Evolutionary conservation across 345 rosid species (phyloP).

Genomic region (Melaleuca alternifolia): DNA sequence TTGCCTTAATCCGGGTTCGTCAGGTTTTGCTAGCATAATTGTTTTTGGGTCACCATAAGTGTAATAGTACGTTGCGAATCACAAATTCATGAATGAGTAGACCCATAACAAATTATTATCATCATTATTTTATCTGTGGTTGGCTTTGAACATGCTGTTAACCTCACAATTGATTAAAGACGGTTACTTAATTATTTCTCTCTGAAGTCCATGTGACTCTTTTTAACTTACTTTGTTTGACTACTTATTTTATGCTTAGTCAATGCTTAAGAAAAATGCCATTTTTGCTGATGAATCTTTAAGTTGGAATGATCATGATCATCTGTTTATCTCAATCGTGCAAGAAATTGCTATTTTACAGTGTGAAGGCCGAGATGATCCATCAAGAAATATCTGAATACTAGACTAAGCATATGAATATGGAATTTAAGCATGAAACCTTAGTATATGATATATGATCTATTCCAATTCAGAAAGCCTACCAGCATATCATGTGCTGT

Average conservation of each 20-base stretch:
- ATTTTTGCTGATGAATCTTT: not conserved
- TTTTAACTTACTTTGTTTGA: not conserved
- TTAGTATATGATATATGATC: not conserved
- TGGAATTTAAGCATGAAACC: not conserved
- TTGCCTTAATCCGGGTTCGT: too few species aligned
- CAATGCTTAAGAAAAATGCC: not conserved
- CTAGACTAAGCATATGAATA: slow-evolving; percentile 1
- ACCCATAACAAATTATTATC: too few species aligned
- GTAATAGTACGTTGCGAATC: too few species aligned
- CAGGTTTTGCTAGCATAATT: too few species aligned
- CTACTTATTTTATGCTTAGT: not conserved
- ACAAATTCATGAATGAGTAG: too few species aligned
- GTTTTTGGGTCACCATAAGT: too few species aligned
- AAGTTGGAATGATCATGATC: not conserved
- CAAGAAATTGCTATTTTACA: not conserved
- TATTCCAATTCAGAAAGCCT: not conserved
- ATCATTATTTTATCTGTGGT: not conserved
- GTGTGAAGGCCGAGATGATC: not conserved
- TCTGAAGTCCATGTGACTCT: slow-evolving; percentile 15
- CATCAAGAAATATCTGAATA: not conserved
- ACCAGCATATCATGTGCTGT: not conserved
- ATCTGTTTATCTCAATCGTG: not conserved
- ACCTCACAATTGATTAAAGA: too few species aligned
- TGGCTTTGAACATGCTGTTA: not conserved
- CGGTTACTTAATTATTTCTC: not conserved